Conservation (phyloP, 495 filamentous ascomycete species). For the Talaromyces proteolyticus region DNA sequence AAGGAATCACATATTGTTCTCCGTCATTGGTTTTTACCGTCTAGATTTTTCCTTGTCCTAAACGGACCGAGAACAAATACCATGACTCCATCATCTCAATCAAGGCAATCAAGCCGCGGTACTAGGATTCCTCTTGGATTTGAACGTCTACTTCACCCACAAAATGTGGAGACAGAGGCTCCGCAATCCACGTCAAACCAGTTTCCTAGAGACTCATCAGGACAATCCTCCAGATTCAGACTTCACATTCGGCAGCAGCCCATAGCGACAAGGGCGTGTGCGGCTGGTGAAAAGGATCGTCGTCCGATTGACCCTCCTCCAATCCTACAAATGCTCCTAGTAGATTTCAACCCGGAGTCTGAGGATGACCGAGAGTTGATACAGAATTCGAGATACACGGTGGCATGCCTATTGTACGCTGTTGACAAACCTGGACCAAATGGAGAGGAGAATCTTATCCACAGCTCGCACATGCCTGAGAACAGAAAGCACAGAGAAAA, state of each 20-base stretch:
- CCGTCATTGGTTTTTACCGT: too few species aligned
- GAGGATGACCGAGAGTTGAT: slow-evolving; percentile 52
- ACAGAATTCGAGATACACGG: slow-evolving; percentile 69
- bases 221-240: slow-evolving; percentile 35
- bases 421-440: slow-evolving; percentile 27
- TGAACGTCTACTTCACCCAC: slow-evolving; percentile 34
- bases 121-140: slow-evolving; percentile 34
- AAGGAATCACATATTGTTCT: too few species aligned
- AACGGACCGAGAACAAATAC: not conserved
- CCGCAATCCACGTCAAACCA: slow-evolving; percentile 20
- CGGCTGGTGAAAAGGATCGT: slow-evolving; percentile 89
- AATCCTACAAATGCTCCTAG: slow-evolving; percentile 80
- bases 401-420: slow-evolving; percentile 66
- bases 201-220: slow-evolving; percentile 13
- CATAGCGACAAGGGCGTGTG: slow-evolving; percentile 82
- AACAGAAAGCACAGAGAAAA: not conserved
- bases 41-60: too few species aligned
- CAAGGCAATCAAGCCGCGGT: slow-evolving; percentile 4
- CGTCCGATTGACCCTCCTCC: slow-evolving; percentile 93
- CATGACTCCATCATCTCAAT: not conserved
- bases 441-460: slow-evolving; percentile 7
- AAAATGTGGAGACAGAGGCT: not conserved
- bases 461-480: slow-evolving; percentile 5
- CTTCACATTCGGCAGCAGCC: slow-evolving; percentile 88
- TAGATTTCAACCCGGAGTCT: slow-evolving; percentile 50